phyloP scores from a whole-genome alignment of 116 monocot species.

The Papilionanthe hybrid region DNA sequence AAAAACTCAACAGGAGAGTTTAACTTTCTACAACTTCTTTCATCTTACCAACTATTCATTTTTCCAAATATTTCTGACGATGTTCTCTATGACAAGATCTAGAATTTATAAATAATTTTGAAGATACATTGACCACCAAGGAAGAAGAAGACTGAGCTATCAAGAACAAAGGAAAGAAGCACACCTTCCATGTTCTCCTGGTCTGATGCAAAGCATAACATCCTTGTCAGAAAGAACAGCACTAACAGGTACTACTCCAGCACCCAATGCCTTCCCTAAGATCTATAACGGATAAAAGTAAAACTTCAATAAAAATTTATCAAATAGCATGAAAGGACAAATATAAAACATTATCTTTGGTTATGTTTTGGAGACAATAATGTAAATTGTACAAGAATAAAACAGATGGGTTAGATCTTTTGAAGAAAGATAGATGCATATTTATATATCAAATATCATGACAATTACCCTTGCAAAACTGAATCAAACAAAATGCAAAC shows the following conservation, averaged over 20 bases:
- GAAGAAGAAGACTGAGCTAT: not conserved
- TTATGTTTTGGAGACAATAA: not conserved
- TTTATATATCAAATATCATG: not conserved
- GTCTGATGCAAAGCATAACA: conserved; percentile 84
- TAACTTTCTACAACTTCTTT: not conserved
- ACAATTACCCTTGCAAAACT: not conserved
- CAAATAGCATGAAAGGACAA: not conserved
- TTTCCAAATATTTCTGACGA: not conserved
- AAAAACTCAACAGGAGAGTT: not conserved
- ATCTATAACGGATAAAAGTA: conserved; percentile 35
- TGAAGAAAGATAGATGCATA: not conserved
- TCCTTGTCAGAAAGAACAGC: conserved; percentile 94
- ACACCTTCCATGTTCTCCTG: conserved; percentile 95
- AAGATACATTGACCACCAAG: not conserved
- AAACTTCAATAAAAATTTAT: not conserved
- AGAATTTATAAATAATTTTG: not conserved
- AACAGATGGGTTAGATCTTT: not conserved
- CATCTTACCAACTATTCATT: not conserved
- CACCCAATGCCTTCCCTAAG: conserved; percentile 95
- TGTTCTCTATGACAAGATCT: not conserved
- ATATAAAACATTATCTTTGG: not conserved
- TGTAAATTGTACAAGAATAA: not conserved
- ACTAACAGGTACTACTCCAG: conserved; percentile 94
- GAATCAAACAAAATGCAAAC: conserved; percentile 1
- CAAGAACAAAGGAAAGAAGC: not conserved